Percentiles rank a stretch among this genome's conserved stretches.
phyloP scores from a whole-genome alignment of 1,284 basidiomycete species.

The Meira nashicola region DNA sequence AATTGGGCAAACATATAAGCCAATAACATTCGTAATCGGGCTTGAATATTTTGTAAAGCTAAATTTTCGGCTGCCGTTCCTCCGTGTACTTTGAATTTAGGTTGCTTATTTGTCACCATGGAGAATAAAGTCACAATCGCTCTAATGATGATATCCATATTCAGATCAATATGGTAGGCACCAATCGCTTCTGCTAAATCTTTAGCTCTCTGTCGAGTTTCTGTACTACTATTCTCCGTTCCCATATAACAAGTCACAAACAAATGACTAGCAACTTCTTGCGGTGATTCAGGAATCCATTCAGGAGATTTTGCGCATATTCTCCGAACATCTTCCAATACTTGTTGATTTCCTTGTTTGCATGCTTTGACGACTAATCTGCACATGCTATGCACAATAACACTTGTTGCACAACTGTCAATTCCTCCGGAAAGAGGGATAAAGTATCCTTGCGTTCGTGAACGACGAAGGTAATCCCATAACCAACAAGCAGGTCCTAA shows the following conservation, averaged over 20 bases:
- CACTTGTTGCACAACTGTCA: slow-evolving; percentile 91
- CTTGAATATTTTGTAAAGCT: slow-evolving; percentile 96
- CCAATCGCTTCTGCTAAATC: slow-evolving; percentile 82
- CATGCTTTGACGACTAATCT: slow-evolving; percentile 74
- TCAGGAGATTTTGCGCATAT: slow-evolving; percentile 77
- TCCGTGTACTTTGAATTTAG: slow-evolving; percentile 82
- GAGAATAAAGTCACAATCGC: slow-evolving; percentile 78
- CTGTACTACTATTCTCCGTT: slow-evolving; percentile 84
- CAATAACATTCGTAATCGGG: slow-evolving; percentile 89
- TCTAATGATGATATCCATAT: slow-evolving; percentile 88
- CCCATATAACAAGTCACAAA: slow-evolving; percentile 99
- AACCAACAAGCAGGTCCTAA: slow-evolving; percentile 97
- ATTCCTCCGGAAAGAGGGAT: slow-evolving; percentile 95
- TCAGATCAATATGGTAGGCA: slow-evolving; percentile 76
- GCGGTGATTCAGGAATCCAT: slow-evolving; percentile 78
- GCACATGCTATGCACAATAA: slow-evolving; percentile 95
- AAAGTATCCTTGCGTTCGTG: slow-evolving; percentile 90
- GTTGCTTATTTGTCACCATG: slow-evolving; percentile 74
- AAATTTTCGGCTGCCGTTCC: slow-evolving; percentile 84
- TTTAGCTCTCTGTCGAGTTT: slow-evolving; percentile 81
- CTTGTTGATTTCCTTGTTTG: slow-evolving; percentile 55
- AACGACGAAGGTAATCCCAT: slow-evolving; percentile 95
- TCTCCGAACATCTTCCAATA: slow-evolving; percentile 82
- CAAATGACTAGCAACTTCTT: slow-evolving; percentile 76
- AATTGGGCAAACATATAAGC: slow-evolving; percentile 96